Percentiles rank a stretch among this genome's conserved stretches.
Conservation (phyloP, 2,329 filamentous ascomycete genomes). For the Furcasterigmium furcatum region DNA sequence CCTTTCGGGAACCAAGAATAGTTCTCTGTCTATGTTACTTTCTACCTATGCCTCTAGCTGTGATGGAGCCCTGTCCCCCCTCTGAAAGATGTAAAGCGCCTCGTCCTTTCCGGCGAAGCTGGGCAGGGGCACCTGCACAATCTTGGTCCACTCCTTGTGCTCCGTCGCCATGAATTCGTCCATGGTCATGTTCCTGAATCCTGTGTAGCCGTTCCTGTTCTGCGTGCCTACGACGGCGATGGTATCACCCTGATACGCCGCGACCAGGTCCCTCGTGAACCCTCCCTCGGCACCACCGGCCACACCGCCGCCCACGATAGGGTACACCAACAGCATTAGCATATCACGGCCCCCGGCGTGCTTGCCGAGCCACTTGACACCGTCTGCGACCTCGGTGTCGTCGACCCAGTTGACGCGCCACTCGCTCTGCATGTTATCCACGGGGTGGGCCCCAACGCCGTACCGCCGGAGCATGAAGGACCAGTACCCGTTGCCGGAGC, state of each 20-base stretch:
- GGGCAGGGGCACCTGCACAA: slow-evolving; percentile 64
- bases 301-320: slow-evolving; percentile 61
- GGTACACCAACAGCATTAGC: slow-evolving; percentile 70
- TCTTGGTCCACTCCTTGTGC: slow-evolving; percentile 53
- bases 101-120: slow-evolving; percentile 78
- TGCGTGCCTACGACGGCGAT: slow-evolving; percentile 73
- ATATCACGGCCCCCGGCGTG: slow-evolving; percentile 47
- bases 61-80: slow-evolving; percentile 33
- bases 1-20: too few species aligned
- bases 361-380: slow-evolving; percentile 52
- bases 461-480: slow-evolving; percentile 64
- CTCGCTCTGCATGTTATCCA: slow-evolving; percentile 65
- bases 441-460: slow-evolving; percentile 48
- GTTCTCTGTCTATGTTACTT: neutral
- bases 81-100: slow-evolving; percentile 65
- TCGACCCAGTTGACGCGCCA: slow-evolving; percentile 68
- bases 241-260: slow-evolving; percentile 58
- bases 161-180: slow-evolving; percentile 63
- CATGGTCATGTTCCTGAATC: slow-evolving; percentile 60
- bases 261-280: slow-evolving; percentile 62
- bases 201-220: slow-evolving; percentile 72
- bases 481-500: slow-evolving; percentile 75
- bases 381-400: slow-evolving; percentile 63
- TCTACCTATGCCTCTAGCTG: too few species aligned
- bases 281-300: slow-evolving; percentile 61